These are phyloP conservation scores for Sugiyamaella smithiae DNA, from an alignment of 805 yeast genomes.

Conservation along the genomic window DNA sequence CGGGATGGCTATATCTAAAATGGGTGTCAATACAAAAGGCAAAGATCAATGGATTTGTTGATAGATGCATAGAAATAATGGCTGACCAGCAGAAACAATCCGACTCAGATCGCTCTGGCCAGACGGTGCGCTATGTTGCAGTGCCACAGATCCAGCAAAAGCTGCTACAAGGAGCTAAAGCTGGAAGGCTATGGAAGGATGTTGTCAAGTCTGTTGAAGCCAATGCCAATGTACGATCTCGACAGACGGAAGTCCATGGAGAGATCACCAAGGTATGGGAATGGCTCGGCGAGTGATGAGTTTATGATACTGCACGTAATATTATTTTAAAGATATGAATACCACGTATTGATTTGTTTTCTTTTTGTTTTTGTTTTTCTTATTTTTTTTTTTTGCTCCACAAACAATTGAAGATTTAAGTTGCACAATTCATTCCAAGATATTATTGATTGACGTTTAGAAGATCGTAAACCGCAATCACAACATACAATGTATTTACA, in stretches of 20 bases:
- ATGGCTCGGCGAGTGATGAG: conserved; percentile 49
- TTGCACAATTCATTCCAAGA: no score
- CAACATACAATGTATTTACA: no score
- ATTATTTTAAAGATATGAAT: no score
- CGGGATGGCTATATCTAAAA: conserved; percentile 4
- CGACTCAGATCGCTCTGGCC: conserved; percentile 20
- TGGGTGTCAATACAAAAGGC: neutral
- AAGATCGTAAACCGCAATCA: no score
- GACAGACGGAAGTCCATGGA: conserved; percentile 72
- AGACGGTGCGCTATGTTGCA: conserved; percentile 20
- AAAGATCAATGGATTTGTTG: conserved; percentile 8
- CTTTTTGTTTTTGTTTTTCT: no score
- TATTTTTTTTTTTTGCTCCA: no score
- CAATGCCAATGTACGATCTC: conserved; percentile 61
- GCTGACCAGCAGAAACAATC: conserved; percentile 18
- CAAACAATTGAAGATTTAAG: no score
- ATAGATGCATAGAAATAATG: conserved; percentile 12
- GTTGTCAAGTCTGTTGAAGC: conserved; percentile 57
- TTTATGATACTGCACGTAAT: no score
- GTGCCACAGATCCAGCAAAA: conserved; percentile 19
- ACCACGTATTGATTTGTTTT: no score
- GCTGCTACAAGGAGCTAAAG: conserved; percentile 14
- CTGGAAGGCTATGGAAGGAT: conserved; percentile 46
- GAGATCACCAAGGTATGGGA: conserved; percentile 87
- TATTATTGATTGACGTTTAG: no score